Conservation (phyloP, 495 filamentous ascomycete species). For the Aspergillus funiculosus region DNA sequence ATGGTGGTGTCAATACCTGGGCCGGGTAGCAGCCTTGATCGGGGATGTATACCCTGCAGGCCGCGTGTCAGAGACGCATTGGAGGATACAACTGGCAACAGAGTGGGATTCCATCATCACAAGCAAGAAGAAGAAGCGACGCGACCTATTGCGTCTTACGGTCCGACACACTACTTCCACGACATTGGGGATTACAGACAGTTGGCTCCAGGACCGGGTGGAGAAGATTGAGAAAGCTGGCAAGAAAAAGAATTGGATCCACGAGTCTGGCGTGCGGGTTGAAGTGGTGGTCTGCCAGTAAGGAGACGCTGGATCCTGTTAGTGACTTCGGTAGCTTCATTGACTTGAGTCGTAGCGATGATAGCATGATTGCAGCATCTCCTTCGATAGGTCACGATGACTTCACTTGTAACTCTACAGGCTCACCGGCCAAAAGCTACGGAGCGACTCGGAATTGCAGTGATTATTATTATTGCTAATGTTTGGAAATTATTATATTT, state of each 20-base stretch:
- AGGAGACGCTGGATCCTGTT: too few species aligned
- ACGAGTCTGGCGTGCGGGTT: conserved; percentile 23
- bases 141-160: conserved; percentile 28
- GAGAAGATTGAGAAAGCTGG: conserved; percentile 50
- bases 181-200: conserved; percentile 21
- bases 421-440: conserved; percentile 15
- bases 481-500: not conserved
- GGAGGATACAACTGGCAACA: conserved; percentile 25
- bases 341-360: too few species aligned
- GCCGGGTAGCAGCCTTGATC: conserved; percentile 46
- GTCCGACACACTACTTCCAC: conserved; percentile 21
- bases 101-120: conserved; percentile 27
- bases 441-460: conserved; percentile 3
- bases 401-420: conserved; percentile 9
- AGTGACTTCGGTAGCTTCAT: not conserved
- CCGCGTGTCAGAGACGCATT: conserved; percentile 23
- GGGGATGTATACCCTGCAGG: conserved; percentile 53
- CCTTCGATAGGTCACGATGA: conserved; percentile 10
- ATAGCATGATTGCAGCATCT: not conserved
- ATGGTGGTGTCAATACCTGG: conserved; percentile 57
- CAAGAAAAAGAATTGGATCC: conserved; percentile 55
- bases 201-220: conserved; percentile 31
- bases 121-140: conserved; percentile 23
- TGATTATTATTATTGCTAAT: not conserved
- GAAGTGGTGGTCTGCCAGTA: conserved; percentile 12